These are phyloP conservation scores for Penicillium nordicum DNA, from an alignment of 2,329 filamentous ascomycete genomes.

Conservation along the genomic window DNA sequence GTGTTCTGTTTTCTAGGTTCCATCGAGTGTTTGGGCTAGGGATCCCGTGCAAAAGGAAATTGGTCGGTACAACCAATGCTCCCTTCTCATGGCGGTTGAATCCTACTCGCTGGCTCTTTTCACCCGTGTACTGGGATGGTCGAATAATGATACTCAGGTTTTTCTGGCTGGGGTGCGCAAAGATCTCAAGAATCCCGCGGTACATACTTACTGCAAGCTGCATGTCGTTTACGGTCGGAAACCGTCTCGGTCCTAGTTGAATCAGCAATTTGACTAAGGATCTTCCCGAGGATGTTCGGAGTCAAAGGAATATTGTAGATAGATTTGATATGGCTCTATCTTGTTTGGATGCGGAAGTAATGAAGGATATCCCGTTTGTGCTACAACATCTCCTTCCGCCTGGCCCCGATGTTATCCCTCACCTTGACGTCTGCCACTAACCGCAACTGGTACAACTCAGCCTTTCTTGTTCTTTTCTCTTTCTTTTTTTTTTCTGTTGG, in stretches of 20 bases:
- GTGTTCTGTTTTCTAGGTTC: constrained; percentile 34
- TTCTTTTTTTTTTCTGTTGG: neutral
- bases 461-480: neutral
- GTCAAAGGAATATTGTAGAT: neutral
- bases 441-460: neutral
- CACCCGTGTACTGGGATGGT: constrained; percentile 37
- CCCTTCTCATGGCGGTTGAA: constrained; percentile 31
- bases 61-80: constrained; percentile 30
- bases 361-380: neutral
- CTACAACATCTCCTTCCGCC: neutral
- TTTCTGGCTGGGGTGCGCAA: constrained; percentile 39
- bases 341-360: neutral
- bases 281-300: constrained; percentile 4
- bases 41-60: constrained; percentile 47
- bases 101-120: constrained; percentile 32
- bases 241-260: constrained; percentile 28
- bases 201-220: constrained; percentile 38
- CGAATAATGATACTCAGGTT: constrained; percentile 36
- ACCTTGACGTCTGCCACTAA: neutral
- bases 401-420: neutral
- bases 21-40: constrained; percentile 49
- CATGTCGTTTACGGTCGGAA: constrained; percentile 33
- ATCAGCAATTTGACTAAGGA: constrained; percentile 26
- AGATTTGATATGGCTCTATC: neutral
- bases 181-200: constrained; percentile 36